Percentiles rank a stretch among this genome's conserved stretches.
These are phyloP conservation scores for Stygiomarasmius scandens DNA, from an alignment of 1,284 basidiomycete species.

Conservation along the genomic window DNA sequence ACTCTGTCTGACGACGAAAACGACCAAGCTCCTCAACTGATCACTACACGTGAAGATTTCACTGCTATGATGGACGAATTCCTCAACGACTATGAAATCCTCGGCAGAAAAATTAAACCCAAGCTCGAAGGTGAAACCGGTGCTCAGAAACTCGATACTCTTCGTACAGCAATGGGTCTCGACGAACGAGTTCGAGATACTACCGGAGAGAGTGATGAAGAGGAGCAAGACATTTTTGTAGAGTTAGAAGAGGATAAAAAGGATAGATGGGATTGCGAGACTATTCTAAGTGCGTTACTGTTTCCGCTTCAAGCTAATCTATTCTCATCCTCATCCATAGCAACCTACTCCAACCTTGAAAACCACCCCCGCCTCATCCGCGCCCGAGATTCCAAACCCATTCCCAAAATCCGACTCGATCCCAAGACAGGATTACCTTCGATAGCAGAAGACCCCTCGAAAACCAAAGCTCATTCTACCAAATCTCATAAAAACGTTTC, in stretches of 20 bases:
- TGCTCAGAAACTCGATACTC: conserved; percentile 76
- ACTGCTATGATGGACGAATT: conserved; percentile 94
- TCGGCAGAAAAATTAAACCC: conserved; percentile 86
- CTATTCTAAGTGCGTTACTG: conserved; percentile 80
- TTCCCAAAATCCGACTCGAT: conserved; percentile 72
- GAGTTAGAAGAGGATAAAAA: conserved; percentile 63
- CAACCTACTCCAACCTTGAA: conserved; percentile 93
- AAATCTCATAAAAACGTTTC: conserved; percentile 21
- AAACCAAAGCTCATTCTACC: conserved; percentile 18
- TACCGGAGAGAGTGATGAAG: conserved; percentile 42
- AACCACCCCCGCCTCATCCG: conserved; percentile 90
- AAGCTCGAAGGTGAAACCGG: conserved; percentile 72
- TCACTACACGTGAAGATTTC: conserved; percentile 87
- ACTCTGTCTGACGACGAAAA: conserved; percentile 45
- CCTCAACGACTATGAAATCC: conserved; percentile 87
- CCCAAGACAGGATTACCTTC: conserved; percentile 76
- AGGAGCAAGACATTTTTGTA: conserved; percentile 50
- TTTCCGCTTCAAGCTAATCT: conserved; percentile 6
- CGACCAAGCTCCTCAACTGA: conserved; percentile 73
- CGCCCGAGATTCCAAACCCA: conserved; percentile 54
- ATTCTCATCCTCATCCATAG: conserved; percentile 41
- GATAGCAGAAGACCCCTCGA: conserved; percentile 34
- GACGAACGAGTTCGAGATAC: conserved; percentile 51
- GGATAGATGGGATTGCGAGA: conserved; percentile 94
- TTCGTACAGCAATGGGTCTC: conserved; percentile 79